These are phyloP conservation scores for Fusarium ambrosium DNA, from an alignment of 2,329 filamentous ascomycete species.

Conservation along the genomic window DNA sequence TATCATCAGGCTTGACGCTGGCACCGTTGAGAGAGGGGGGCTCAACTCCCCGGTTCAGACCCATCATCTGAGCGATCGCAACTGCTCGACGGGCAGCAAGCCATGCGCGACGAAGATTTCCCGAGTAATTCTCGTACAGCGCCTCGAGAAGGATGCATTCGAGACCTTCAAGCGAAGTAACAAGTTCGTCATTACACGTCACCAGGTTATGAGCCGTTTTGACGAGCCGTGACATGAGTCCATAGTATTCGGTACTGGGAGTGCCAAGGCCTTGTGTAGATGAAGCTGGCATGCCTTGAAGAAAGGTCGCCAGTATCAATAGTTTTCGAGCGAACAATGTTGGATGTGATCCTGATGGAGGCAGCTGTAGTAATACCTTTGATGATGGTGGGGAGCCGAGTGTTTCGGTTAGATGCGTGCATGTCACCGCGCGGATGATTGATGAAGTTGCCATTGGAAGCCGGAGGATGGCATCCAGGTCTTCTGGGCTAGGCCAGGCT, in stretches of 20 bases:
- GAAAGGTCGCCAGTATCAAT: slow-evolving; percentile 53
- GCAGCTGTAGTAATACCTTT: slow-evolving; percentile 48
- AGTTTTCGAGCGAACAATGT: slow-evolving; percentile 58
- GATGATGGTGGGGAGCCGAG: slow-evolving; percentile 36
- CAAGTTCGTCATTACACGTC: slow-evolving; percentile 61
- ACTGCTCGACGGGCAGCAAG: slow-evolving; percentile 60
- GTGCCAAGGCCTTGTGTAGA: slow-evolving; percentile 10
- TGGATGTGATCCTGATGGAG: slow-evolving; percentile 50
- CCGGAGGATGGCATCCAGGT: slow-evolving; percentile 54
- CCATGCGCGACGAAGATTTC: slow-evolving; percentile 62
- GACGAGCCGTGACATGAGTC: slow-evolving; percentile 46
- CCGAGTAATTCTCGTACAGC: slow-evolving; percentile 61
- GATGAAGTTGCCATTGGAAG: slow-evolving; percentile 49
- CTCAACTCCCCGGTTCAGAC: slow-evolving; percentile 46
- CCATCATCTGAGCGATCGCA: slow-evolving; percentile 59
- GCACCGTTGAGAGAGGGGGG: slow-evolving; percentile 18
- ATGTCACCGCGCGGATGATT: slow-evolving; percentile 55
- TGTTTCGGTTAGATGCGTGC: slow-evolving; percentile 34
- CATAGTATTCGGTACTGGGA: slow-evolving; percentile 25
- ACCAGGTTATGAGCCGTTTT: slow-evolving; percentile 53
- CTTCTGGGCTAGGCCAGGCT: slow-evolving; percentile 55
- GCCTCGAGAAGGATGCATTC: slow-evolving; percentile 65
- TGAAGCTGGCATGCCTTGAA: slow-evolving; percentile 50
- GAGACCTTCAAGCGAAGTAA: slow-evolving; percentile 61
- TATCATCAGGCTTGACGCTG: slow-evolving; percentile 49